Conservation (phyloP, 352 stramenopile species). For the Phytophthora sansomeana region DNA sequence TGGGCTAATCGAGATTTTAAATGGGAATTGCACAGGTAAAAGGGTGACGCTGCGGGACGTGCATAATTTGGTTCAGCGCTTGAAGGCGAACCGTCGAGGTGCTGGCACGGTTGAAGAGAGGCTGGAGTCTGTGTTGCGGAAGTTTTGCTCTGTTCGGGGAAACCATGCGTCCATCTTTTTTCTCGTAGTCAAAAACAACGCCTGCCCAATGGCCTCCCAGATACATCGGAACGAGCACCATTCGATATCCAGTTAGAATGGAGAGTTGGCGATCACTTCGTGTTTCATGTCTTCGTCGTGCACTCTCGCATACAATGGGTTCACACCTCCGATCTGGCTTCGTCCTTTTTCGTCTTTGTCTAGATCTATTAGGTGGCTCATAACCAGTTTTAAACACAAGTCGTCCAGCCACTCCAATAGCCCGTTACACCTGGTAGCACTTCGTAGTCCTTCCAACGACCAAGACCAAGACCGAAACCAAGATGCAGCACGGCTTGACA, state of each 20-base stretch:
- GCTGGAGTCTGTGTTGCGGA: not conserved
- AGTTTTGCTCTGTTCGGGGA: not conserved
- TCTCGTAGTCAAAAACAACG: too few species aligned
- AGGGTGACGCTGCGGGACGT: not conserved
- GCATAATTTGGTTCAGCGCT: not conserved
- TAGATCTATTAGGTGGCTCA: too few species aligned
- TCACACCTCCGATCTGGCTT: conserved; percentile 1
- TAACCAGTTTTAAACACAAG: conserved; percentile 8
- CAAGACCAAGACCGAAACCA: too few species aligned
- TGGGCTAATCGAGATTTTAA: not conserved
- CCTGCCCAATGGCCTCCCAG: conserved; percentile 4
- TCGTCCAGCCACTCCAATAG: conserved; percentile 16
- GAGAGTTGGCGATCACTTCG: not conserved
- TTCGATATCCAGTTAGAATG: conserved; percentile 1
- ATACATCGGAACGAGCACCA: conserved; percentile 1
- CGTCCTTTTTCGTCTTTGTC: not conserved
- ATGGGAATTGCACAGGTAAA: not conserved
- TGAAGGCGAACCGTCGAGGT: not conserved
- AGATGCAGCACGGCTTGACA: too few species aligned
- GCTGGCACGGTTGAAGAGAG: not conserved
- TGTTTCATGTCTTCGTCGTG: not conserved
- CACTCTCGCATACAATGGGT: conserved; percentile 7
- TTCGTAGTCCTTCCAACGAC: too few species aligned
- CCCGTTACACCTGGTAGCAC: too few species aligned
- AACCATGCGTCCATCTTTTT: not conserved